phyloP scores from a whole-genome alignment of 192 early-diverging fungal genomes.

The Paraglomus occultum region DNA sequence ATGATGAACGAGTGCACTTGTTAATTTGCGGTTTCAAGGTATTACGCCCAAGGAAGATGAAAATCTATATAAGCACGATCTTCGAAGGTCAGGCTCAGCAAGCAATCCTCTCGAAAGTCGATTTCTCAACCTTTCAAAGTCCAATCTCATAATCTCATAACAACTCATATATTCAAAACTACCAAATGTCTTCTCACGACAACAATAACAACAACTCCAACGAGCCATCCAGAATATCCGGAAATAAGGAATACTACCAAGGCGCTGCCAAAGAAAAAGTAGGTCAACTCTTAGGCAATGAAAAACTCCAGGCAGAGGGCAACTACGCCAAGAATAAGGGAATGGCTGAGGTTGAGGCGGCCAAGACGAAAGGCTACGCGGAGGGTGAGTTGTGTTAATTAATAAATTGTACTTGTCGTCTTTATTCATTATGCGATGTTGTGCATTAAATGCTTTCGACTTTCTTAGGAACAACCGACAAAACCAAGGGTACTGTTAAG shows the following conservation, averaged over 20 bases:
- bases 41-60: too few relatives aligned
- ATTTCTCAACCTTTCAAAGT: too few relatives aligned
- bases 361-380: not conserved
- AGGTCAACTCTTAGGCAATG: not conserved
- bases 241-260: slow-evolving; percentile 3
- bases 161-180: not conserved
- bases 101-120: too few relatives aligned
- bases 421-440: too few relatives aligned
- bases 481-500: not conserved
- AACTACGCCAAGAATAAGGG: not conserved
- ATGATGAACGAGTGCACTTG: too few relatives aligned
- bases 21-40: too few relatives aligned
- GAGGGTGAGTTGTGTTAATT: too few relatives aligned
- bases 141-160: too few relatives aligned
- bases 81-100: too few relatives aligned
- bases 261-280: not conserved
- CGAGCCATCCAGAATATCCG: slow-evolving; percentile 1
- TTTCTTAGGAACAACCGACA: not conserved
- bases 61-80: too few relatives aligned
- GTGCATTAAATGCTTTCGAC: too few relatives aligned
- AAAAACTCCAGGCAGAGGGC: slow-evolving; percentile 8
- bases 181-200: not conserved
- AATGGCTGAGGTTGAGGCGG: not conserved
- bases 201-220: not conserved
- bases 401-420: too few relatives aligned